phyloP scores from a whole-genome alignment of 805 yeast species.

The Nematodospora valgi region DNA sequence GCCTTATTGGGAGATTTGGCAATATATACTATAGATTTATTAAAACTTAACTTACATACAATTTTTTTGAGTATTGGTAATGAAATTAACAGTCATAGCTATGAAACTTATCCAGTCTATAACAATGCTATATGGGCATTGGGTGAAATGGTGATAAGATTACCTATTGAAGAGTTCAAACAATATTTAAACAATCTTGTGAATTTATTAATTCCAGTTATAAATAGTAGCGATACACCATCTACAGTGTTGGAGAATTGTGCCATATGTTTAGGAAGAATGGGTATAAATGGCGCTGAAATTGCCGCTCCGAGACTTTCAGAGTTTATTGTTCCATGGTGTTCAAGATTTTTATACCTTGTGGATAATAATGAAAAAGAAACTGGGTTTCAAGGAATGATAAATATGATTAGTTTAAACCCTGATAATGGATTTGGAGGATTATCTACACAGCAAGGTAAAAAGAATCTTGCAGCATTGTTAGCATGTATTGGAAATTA shows the following conservation, averaged over 20 bases:
- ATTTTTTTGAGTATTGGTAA: conserved; percentile 64
- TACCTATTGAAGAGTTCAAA: conserved; percentile 41
- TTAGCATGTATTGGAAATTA: conserved; percentile 59
- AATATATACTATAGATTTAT: conserved; percentile 49
- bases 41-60: conserved; percentile 46
- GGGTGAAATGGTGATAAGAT: conserved; percentile 77
- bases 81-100: conserved; percentile 56
- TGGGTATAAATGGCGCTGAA: conserved; percentile 64
- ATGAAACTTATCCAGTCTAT: conserved; percentile 57
- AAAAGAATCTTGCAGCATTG: conserved; percentile 48
- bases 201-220: conserved; percentile 55
- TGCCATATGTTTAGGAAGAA: conserved; percentile 84
- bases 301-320: conserved; percentile 54
- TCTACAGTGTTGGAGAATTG: conserved; percentile 78
- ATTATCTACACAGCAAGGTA: conserved; percentile 36
- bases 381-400: conserved; percentile 80
- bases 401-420: conserved; percentile 59
- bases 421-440: conserved; percentile 59
- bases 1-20: conserved; percentile 91
- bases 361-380: conserved; percentile 87
- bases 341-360: conserved; percentile 59
- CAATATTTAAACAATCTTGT: conserved; percentile 56
- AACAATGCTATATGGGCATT: conserved; percentile 93
- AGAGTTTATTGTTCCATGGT: conserved; percentile 65
- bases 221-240: conserved; percentile 52